These are phyloP conservation scores for Boletus fagicola DNA, from an alignment of 768 basidiomycete genomes.

Conservation along the genomic window DNA sequence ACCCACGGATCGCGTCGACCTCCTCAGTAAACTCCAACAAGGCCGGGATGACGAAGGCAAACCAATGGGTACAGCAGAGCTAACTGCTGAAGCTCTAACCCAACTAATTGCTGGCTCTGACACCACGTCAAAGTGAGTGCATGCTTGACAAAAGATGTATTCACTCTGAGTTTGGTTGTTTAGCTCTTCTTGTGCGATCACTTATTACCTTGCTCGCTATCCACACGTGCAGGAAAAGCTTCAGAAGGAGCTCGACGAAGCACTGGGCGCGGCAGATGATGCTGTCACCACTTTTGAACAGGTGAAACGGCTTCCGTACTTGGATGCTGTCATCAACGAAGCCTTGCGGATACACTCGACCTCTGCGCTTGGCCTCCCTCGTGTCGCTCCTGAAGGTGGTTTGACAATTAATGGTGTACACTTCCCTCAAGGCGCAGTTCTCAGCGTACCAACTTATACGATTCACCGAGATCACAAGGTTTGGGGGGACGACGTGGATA, in stretches of 20 bases:
- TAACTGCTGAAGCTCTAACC: conserved; percentile 87
- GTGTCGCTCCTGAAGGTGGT: conserved; percentile 73
- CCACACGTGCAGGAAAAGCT: conserved; percentile 66
- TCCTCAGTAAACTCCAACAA: conserved; percentile 76
- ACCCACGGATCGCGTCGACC: conserved; percentile 72
- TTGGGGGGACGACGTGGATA: conserved; percentile 80
- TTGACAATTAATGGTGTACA: conserved; percentile 48
- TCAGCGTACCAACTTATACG: conserved; percentile 80
- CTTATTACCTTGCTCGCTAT: conserved; percentile 76
- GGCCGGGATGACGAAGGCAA: conserved; percentile 78
- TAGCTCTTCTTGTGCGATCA: conserved; percentile 87
- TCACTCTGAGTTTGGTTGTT: conserved; percentile 1
- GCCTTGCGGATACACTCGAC: conserved; percentile 83
- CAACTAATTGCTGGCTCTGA: conserved; percentile 88
- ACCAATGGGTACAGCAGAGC: conserved; percentile 73
- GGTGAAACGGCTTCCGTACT: conserved; percentile 72
- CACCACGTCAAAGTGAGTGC: conserved; percentile 83
- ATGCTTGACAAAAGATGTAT: not conserved
- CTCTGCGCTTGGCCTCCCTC: conserved; percentile 78
- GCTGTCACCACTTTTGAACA: conserved; percentile 59
- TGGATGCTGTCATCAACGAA: conserved; percentile 88
- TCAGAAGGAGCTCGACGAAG: conserved; percentile 69
- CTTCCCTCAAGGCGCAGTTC: conserved; percentile 73
- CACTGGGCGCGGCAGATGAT: conserved; percentile 58
- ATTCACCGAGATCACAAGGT: conserved; percentile 69